Evolutionary conservation across 371 early-diverging fungal species (phyloP).

Genomic region (Chytridium lagenaria): DNA sequence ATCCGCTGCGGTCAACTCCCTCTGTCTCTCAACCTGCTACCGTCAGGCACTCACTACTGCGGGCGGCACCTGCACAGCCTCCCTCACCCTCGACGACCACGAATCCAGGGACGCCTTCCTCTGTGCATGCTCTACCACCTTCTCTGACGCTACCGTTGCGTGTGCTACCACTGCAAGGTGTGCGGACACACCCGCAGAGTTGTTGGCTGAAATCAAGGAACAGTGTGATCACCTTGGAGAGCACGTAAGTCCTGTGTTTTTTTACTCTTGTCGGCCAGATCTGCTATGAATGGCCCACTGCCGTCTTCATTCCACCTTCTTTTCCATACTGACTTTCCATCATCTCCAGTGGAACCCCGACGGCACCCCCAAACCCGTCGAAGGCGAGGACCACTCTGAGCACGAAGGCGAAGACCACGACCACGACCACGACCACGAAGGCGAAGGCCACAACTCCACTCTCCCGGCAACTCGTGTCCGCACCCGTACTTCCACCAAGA

Average conservation of each 20-base stretch:
- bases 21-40: constrained; percentile 18
- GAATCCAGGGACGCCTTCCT: background rate
- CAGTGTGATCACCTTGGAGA: constrained; percentile 4
- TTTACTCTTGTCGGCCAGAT: too few relatives aligned
- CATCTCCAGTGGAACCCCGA: background rate
- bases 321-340: too few relatives aligned
- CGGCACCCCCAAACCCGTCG: too few relatives aligned
- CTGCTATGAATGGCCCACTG: too few relatives aligned
- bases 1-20: constrained; percentile 6
- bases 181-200: background rate
- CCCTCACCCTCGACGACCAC: constrained; percentile 14
- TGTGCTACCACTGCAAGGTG: background rate
- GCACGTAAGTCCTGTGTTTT: constrained; percentile 17
- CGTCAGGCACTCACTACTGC: background rate
- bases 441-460: background rate
- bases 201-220: background rate
- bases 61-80: background rate
- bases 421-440: background rate
- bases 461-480: background rate
- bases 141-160: background rate
- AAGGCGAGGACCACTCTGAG: too few relatives aligned
- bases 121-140: constrained; percentile 1
- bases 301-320: too few relatives aligned
- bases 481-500: background rate
- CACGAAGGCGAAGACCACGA: too few relatives aligned